A percentile compares a stretch with the other conserved stretches of the same genome.
Conservation (phyloP, 1,139 yeast species). For the Oligophagozyma castellii region DNA sequence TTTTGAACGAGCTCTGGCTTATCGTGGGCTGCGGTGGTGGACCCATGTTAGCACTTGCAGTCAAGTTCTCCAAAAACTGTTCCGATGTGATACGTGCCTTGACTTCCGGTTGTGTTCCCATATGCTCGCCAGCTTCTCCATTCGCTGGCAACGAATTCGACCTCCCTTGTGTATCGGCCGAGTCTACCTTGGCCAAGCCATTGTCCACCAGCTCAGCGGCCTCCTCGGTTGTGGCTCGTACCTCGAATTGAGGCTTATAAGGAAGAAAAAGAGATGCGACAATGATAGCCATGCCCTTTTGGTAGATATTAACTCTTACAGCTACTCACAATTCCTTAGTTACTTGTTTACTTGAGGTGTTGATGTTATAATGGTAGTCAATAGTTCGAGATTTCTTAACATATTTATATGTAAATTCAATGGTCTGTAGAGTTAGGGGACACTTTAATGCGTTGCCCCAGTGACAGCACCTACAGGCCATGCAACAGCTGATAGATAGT, state of each 20-base stretch:
- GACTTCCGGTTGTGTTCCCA: constrained; percentile 3
- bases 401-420: too few relatives aligned
- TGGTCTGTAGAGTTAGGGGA: too few relatives aligned
- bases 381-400: too few relatives aligned
- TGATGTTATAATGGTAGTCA: too few relatives aligned
- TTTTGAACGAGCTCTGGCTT: neutral
- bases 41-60: constrained; percentile 20
- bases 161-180: too few relatives aligned
- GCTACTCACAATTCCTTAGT: too few relatives aligned
- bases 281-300: constrained; percentile 24
- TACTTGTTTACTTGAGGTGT: too few relatives aligned
- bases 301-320: too few relatives aligned
- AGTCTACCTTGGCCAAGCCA: constrained; percentile 7
- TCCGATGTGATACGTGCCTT: constrained; percentile 17
- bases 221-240: constrained; percentile 13
- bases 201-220: constrained; percentile 16
- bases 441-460: too few relatives aligned
- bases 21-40: constrained; percentile 6
- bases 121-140: too few relatives aligned
- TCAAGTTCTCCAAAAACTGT: constrained; percentile 22
- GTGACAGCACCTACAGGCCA: neutral
- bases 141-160: too few relatives aligned
- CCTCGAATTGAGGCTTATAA: constrained; percentile 23
- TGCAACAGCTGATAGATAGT: constrained; percentile 38
- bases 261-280: constrained; percentile 25